Base-by-base conservation (phyloP, 306 rosid species). In the Cucurbita pepo region DNA sequence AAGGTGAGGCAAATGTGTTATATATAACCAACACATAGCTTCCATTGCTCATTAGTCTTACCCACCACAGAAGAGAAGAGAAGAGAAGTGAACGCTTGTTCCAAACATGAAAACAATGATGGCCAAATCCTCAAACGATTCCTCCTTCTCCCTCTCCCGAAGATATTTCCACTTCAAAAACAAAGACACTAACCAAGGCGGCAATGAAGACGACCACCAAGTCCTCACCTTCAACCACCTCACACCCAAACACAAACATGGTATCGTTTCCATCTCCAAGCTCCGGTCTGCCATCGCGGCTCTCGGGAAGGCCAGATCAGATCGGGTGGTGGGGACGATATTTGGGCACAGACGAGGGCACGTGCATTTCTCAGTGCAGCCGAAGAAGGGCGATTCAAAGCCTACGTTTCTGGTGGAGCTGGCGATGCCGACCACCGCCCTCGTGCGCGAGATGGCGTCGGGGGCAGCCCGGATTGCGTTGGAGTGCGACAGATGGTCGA, bases 131-230 rank as follows among this genome's bases (percentile, higher is more conserved):
- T 86, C 95, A 1, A 89, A 86, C 1, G 97, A 90, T 44, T 81
- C 96, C 12, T 92, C 96, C 7, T 84, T 91, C 86, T 94, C 99
- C 51, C 87, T 94, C 87, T 94, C 99, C 16, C 80, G 85, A 15
- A 80, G 99, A 25, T 90, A 87, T 72, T 86, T 94, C 84, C 85
- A 88, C 44, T 89, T 93, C 86, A 94, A 78, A 58, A 94, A 90
- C 85, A 87, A 85, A 60, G 57, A 69, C 19, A 85, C 80, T 1
- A 86, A 81, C 1, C 81, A 82, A 2, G 45, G 45, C 18, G 47
- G 52, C 10, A n/a, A 71, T 0, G 81, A 85, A 12, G 85, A 87
- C 0, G 84, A 82, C 4, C 90, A 86, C 45, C 88, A 67, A 78
- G 59, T 86, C 76, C 75, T 89, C 4, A 82, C 76, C 81, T 41